Evolutionary conservation across 2,329 filamentous ascomycete genomes (phyloP), one percentile per base, ranked within the genome.

Genomic region (Rhynchosporium agropyri): DNA sequence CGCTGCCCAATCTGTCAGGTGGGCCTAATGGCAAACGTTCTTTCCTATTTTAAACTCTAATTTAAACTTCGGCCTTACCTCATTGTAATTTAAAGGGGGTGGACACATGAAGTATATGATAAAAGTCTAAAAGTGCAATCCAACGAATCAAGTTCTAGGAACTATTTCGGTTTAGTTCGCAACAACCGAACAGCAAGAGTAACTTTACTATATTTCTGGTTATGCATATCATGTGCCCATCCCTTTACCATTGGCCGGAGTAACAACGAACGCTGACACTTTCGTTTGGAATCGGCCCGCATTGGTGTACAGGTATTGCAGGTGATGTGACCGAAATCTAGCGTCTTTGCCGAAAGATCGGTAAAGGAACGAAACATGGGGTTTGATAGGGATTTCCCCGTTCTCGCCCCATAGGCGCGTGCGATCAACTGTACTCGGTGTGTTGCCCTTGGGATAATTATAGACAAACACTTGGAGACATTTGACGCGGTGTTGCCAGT

Each of bases 1-100:
- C 33, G 54, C 42, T 57, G 26, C 40, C 42, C 40, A 57, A 40
- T 26, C 26, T n/a, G 42, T 31, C 54, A 57, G 26, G 54, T 36
- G 40, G 28, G 6, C 51, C 38, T 20, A 10, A 40, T 40, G 26
- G 31, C 29, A 13, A 46, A 57, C 40, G 28, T 40, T 31, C 54
- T 57, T 45, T 45, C 54, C 42, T 26, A 1, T 36, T 20, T 33
- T 31, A 8, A 40, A 45, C 13, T 26, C 4, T 43, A 45, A 46
- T 5, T 31, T 56, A 31, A 31, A 29, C 38, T 20, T 31, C 26
- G 10, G 28, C 40, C 20, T 33, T 20, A 5, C 12, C 26, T 10
- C 40, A 26, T 2, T 36, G 4, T 29, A 33, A 20, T 20, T 20
- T 20, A 20, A 20, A 20, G 20, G 20, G 20, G 20, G 20, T 20